Conservation (phyloP, 495 filamentous ascomycete species). For the Penicillium fimorum region DNA sequence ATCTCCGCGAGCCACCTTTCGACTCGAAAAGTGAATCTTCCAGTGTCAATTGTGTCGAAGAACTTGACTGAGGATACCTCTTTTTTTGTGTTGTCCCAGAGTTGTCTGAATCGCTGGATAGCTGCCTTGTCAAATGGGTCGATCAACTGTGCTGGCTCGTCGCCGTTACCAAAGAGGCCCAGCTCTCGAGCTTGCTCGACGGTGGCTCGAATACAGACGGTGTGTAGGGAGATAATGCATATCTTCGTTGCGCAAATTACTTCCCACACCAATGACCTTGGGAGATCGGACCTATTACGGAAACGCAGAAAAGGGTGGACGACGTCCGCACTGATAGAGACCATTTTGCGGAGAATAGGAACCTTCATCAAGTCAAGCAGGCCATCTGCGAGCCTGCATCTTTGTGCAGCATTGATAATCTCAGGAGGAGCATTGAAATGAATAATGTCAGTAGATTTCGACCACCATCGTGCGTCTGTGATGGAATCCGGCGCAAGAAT, state of each 20-base stretch:
- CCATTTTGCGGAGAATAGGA: background rate
- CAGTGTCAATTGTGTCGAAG: background rate
- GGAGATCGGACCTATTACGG: background rate
- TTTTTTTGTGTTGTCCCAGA: background rate
- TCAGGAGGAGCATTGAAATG: constrained; percentile 2
- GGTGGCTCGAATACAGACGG: background rate
- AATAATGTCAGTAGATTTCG: background rate
- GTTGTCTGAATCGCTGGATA: background rate
- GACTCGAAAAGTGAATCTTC: background rate
- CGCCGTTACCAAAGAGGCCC: constrained; percentile 4
- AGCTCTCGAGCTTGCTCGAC: background rate
- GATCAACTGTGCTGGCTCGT: background rate
- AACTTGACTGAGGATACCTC: background rate
- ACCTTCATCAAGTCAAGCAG: background rate
- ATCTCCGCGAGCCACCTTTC: constrained; percentile 4
- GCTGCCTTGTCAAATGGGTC: background rate
- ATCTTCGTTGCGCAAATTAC: background rate
- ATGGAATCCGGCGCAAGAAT: background rate
- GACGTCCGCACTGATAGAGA: constrained; percentile 2
- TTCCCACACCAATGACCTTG: background rate
- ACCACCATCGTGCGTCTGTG: background rate
- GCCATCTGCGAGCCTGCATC: background rate
- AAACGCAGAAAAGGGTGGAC: constrained; percentile 7
- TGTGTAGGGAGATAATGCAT: background rate
- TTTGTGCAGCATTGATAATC: background rate